These are phyloP conservation scores for Lipomyces yamanashiensis DNA, from an alignment of 805 yeast species.

Conservation along the genomic window DNA sequence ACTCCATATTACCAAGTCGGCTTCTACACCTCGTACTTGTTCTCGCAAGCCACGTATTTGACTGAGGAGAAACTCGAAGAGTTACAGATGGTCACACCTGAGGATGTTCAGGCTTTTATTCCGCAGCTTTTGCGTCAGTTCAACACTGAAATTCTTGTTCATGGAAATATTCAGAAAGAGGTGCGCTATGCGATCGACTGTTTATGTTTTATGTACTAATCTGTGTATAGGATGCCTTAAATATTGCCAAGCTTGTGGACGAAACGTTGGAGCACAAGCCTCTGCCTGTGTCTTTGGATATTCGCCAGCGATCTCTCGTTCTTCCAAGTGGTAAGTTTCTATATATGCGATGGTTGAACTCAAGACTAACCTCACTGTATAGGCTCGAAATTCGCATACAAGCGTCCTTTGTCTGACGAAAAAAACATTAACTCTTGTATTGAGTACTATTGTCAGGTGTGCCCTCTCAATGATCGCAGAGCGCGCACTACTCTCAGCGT, in stretches of 20 bases:
- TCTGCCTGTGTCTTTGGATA: slow-evolving; percentile 52
- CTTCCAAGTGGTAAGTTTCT: slow-evolving; percentile 39
- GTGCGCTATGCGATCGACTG: neutral
- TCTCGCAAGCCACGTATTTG: slow-evolving; percentile 75
- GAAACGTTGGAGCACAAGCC: slow-evolving; percentile 49
- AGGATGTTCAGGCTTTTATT: slow-evolving; percentile 57
- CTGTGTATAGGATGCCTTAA: slow-evolving; percentile 52
- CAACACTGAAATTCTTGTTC: slow-evolving; percentile 71
- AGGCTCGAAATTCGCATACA: slow-evolving; percentile 49
- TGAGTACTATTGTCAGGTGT: slow-evolving; percentile 75
- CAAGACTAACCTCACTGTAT: slow-evolving; percentile 49
- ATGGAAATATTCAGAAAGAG: slow-evolving; percentile 68
- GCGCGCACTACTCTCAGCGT: slow-evolving; percentile 62
- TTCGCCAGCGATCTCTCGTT: slow-evolving; percentile 49
- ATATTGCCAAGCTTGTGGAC: slow-evolving; percentile 53
- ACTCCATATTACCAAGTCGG: slow-evolving; percentile 82
- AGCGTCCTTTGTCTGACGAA: slow-evolving; percentile 60
- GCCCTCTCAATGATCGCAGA: slow-evolving; percentile 52
- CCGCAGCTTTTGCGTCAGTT: slow-evolving; percentile 61
- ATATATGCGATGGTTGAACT: slow-evolving; percentile 47
- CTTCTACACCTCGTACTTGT: slow-evolving; percentile 60
- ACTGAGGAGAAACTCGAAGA: slow-evolving; percentile 63
- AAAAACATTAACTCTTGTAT: slow-evolving; percentile 82
- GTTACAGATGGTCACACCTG: slow-evolving; percentile 51
- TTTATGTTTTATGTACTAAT: neutral